phyloP scores from a whole-genome alignment of 306 rosid genomes.

The Pterocarpus santalinus region DNA sequence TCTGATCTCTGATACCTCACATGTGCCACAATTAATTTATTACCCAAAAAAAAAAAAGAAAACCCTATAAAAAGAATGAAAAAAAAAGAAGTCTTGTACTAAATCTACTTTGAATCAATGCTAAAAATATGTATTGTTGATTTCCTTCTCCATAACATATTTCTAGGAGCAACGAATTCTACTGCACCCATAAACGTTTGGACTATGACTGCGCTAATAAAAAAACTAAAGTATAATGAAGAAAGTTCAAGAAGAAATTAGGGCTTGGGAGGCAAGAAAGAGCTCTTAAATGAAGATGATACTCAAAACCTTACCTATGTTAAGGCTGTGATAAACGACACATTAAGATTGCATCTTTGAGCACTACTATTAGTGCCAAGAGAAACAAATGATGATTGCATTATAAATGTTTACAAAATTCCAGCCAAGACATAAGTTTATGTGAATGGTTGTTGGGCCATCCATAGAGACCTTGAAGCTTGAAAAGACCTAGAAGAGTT shows the following conservation, averaged over 20 bases:
- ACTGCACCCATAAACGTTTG: constrained; percentile 31
- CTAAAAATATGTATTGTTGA: no score
- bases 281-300: constrained; percentile 35
- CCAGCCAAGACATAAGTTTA: constrained; percentile 19
- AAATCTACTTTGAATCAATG: no score
- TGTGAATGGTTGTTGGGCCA: constrained; percentile 46
- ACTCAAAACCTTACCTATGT: constrained; percentile 29
- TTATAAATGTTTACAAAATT: constrained; percentile 21
- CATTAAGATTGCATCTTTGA: constrained; percentile 38
- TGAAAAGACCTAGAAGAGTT: constrained; percentile 46
- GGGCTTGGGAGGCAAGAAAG: neutral
- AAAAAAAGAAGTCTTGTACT: no score
- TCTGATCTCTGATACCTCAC: no score
- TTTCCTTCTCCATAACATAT: neutral
- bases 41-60: no score
- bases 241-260: constrained; percentile 31
- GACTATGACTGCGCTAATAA: constrained; percentile 38
- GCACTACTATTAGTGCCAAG: constrained; percentile 5
- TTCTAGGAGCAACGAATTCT: constrained; percentile 43
- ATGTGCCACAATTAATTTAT: no score
- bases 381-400: constrained; percentile 15
- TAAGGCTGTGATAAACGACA: constrained; percentile 40
- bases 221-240: constrained; percentile 41
- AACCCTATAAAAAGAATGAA: no score
- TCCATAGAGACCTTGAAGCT: constrained; percentile 35